These are phyloP conservation scores for Cyberlindnera euphorbiiphila DNA, from an alignment of 805 yeast species.

Conservation along the genomic window DNA sequence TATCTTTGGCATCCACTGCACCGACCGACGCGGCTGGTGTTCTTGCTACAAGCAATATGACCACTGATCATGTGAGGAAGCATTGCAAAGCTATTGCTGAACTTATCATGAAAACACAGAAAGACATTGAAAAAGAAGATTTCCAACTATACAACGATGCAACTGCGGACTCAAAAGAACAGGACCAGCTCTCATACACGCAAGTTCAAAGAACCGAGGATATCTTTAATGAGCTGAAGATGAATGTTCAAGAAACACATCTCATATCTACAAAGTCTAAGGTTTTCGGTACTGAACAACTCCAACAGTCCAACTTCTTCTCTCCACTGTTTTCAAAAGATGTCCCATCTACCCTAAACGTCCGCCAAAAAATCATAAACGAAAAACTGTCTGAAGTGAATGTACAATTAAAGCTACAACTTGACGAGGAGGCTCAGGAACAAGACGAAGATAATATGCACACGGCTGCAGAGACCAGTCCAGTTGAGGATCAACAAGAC, in stretches of 20 bases:
- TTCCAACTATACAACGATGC: constrained; percentile 34
- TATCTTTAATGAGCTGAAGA: constrained; percentile 4
- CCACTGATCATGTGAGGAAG: constrained; percentile 54
- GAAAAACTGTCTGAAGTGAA: constrained; percentile 3
- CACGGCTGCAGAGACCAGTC: background rate
- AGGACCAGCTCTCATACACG: constrained; percentile 10
- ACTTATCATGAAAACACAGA: constrained; percentile 39
- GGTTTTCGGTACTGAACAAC: constrained; percentile 1
- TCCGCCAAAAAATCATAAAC: constrained; percentile 2
- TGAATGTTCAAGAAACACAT: background rate
- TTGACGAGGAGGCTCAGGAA: constrained; percentile 1
- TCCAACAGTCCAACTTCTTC: background rate
- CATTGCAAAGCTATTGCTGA: constrained; percentile 55
- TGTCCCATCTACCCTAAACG: constrained; percentile 6
- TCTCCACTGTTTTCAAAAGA: background rate
- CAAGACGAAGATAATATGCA: background rate
- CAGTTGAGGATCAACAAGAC: background rate
- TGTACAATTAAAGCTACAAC: constrained; percentile 1
- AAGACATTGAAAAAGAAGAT: constrained; percentile 32
- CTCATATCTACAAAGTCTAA: constrained; percentile 1
- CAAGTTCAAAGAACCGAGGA: constrained; percentile 13
- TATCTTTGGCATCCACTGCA: constrained; percentile 50
- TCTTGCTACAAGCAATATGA: constrained; percentile 40
- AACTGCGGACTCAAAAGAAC: constrained; percentile 1
- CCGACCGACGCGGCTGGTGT: constrained; percentile 62